Conservation (phyloP, 371 early-diverging fungal genomes). For the Apophysomyces elegans region DNA sequence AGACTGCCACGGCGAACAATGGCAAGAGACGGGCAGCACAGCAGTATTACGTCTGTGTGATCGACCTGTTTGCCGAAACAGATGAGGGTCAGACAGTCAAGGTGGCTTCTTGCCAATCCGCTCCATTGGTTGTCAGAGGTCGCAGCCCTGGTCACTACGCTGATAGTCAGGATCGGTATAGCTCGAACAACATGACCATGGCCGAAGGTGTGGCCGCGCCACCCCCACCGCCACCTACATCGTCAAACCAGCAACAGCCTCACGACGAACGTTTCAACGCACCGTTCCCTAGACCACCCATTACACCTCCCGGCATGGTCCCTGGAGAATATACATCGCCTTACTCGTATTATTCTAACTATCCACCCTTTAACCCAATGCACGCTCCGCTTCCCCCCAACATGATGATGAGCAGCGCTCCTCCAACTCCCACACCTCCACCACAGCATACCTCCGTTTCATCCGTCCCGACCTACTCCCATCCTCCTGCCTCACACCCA, state of each 20-base stretch:
- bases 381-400: constrained; percentile 18
- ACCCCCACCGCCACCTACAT: constrained; percentile 16
- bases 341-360: constrained; percentile 20
- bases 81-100: constrained; percentile 44
- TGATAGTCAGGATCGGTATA: constrained; percentile 44
- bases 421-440: constrained; percentile 21
- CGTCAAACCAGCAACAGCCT: constrained; percentile 5
- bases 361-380: constrained; percentile 9
- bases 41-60: constrained; percentile 74
- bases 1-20: constrained; percentile 87
- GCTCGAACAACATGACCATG: constrained; percentile 18
- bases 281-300: constrained; percentile 22
- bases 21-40: constrained; percentile 80
- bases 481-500: constrained; percentile 12
- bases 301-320: constrained; percentile 27
- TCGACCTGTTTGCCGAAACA: constrained; percentile 65
- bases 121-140: constrained; percentile 83
- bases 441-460: constrained; percentile 25
- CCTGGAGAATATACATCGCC: constrained; percentile 16
- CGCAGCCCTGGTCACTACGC: constrained; percentile 86
- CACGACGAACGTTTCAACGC: constrained; percentile 19
- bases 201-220: constrained; percentile 7
- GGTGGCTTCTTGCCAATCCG: constrained; percentile 70
- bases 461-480: constrained; percentile 10
- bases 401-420: constrained; percentile 27